Evolutionary conservation across 2,329 filamentous ascomycete genomes (phyloP), one percentile per base, ranked within the genome.

Genomic region (Cytospora schulzeri): DNA sequence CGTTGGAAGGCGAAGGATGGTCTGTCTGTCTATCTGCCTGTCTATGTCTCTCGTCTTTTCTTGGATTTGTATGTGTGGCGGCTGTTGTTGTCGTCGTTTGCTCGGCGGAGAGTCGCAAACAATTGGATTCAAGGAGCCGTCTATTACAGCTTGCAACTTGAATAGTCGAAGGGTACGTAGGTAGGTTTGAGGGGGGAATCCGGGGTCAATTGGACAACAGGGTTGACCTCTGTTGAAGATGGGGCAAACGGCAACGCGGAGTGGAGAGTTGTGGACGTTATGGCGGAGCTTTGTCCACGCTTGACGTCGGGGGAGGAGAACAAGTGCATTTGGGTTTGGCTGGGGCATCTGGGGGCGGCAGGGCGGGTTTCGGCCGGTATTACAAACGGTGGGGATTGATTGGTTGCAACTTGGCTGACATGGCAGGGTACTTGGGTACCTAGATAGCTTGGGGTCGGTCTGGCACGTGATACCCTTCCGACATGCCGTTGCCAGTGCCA

Each of bases 351-450:
- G n/a, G n/a, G n/a, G n/a, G n/a, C n/a, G n/a, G n/a, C n/a, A n/a
- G n/a, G 57, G 65, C 61, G 60, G 61, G 45, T 63, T 62, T 59
- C 57, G 48, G 61, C 61, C 50, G 61, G 63, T 62, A 69, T 71
- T 70, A 71, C 70, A 70, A 69, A 64, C 45, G 41, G 59, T 24
- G 24, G 4, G 0, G 2, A 19, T 2, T 71, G 69, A 68, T 71
- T 71, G 70, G 70, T 54, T 58, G 48, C 9, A 24, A 24, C 19
- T 22, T 48, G 29, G 15, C 11, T 6, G 53, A 4, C 17, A 8
- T 15, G 38, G 35, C 24, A 55, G 53, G n/a, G 45, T 9, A 31
- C 29, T 31, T 31, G 9, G 29, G 29, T 31, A 31, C 29, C 29
- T 31, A 31, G 29, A 9, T 14, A 48, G n/a, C n/a, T 48, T 24